Evolutionary conservation across 108 stramenopile species (phyloP).

Genomic region (Nannochloropsis granulata): DNA sequence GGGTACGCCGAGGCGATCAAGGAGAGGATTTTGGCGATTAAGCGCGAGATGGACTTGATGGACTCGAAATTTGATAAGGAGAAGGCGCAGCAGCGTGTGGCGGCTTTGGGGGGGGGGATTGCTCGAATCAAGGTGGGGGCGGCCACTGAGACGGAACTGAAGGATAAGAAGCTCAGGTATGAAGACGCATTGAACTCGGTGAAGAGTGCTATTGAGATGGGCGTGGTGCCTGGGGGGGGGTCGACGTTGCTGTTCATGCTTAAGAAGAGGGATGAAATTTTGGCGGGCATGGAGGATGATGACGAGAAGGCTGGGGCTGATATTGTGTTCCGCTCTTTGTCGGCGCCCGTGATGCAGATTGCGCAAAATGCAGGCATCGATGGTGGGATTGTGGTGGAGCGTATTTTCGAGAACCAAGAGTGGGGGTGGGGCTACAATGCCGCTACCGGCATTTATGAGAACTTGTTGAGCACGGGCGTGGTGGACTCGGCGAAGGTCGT

Average conservation of each 20-base stretch:
- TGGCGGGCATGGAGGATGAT: slow-evolving; percentile 62
- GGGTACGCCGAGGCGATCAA: slow-evolving; percentile 65
- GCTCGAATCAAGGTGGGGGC: slow-evolving; percentile 93
- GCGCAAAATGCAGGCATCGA: slow-evolving; percentile 76
- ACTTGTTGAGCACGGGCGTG: slow-evolving; percentile 69
- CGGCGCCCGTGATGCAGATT: slow-evolving; percentile 71
- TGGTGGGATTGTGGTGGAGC: slow-evolving; percentile 29
- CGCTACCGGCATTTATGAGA: slow-evolving; percentile 56
- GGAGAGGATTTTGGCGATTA: slow-evolving; percentile 73
- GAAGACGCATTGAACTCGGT: slow-evolving; percentile 93
- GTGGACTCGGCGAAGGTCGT: slow-evolving; percentile 93
- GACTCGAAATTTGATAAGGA: slow-evolving; percentile 81
- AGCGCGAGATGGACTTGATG: slow-evolving; percentile 58
- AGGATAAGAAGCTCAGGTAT: slow-evolving; percentile 95
- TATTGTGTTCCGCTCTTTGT: slow-evolving; percentile 68
- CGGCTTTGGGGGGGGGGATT: slow-evolving; percentile 87
- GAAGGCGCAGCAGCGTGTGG: slow-evolving; percentile 80
- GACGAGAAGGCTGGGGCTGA: slow-evolving; percentile 69
- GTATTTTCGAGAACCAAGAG: slow-evolving; percentile 31
- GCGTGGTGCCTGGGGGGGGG: slow-evolving; percentile 91
- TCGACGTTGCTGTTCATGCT: slow-evolving; percentile 70
- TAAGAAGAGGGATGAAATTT: slow-evolving; percentile 33
- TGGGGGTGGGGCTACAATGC: slow-evolving; percentile 89
- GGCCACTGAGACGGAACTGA: slow-evolving; percentile 92
- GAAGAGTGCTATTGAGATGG: slow-evolving; percentile 68